Conservation (phyloP, 805 yeast species). For the Phaffomyces thermotolerans region DNA sequence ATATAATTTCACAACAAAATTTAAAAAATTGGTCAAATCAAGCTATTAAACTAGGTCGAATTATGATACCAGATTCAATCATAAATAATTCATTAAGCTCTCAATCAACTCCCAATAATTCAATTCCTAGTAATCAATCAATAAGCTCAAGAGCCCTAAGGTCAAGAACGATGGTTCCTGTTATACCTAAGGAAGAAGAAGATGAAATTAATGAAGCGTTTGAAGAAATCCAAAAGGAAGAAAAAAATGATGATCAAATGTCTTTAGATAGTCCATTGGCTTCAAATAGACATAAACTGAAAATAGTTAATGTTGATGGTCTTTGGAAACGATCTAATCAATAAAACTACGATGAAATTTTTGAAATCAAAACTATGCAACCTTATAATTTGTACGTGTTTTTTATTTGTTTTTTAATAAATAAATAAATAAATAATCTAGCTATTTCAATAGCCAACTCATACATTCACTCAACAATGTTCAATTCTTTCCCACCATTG, state of each 20-base stretch:
- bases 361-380: not conserved
- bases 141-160: constrained; percentile 12
- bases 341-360: not conserved
- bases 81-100: constrained; percentile 9
- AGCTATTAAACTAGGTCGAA: constrained; percentile 52
- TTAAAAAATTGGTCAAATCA: constrained; percentile 58
- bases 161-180: constrained; percentile 11
- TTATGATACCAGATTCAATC: constrained; percentile 45
- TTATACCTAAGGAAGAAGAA: constrained; percentile 13
- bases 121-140: not conserved
- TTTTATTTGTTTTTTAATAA: not conserved
- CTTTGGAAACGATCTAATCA: not conserved
- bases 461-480: constrained; percentile 15
- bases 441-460: too few species aligned
- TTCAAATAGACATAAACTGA: too few species aligned
- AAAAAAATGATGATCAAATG: not conserved
- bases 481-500: constrained; percentile 12
- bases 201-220: constrained; percentile 4
- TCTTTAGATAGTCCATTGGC: not conserved
- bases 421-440: not conserved
- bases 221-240: not conserved
- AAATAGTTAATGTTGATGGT: not conserved
- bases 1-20: constrained; percentile 25
- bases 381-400: too few species aligned
- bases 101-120: not conserved